Conservation (phyloP, 2,329 filamentous ascomycete species). For the Cordyceps militaris region DNA sequence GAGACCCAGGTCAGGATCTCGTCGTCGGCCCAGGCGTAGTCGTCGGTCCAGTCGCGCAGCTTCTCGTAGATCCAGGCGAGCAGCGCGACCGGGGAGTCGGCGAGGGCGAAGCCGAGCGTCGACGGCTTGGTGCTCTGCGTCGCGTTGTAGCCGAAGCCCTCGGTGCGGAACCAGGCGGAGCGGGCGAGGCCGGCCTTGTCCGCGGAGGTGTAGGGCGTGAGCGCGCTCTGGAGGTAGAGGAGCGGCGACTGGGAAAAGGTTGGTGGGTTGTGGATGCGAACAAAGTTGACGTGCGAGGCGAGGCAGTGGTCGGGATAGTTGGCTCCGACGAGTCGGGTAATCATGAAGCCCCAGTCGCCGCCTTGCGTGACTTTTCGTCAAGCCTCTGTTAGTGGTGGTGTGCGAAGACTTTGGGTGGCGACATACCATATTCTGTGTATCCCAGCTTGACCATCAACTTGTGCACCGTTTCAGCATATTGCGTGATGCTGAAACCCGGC, state of each 20-base stretch:
- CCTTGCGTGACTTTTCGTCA: constrained; percentile 41
- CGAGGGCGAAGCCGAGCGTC: constrained; percentile 62
- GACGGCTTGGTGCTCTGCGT: constrained; percentile 59
- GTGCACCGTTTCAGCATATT: constrained; percentile 50
- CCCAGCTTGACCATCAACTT: constrained; percentile 62
- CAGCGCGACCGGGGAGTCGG: constrained; percentile 62
- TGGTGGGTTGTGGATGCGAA: constrained; percentile 39
- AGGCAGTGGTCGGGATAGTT: constrained; percentile 50
- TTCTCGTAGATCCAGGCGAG: constrained; percentile 80
- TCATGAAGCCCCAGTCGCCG: constrained; percentile 61
- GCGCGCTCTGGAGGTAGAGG: neutral
- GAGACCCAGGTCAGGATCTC: constrained; percentile 70
- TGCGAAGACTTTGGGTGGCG: neutral
- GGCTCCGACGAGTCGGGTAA: constrained; percentile 53
- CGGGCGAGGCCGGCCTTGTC: constrained; percentile 48
- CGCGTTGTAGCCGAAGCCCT: constrained; percentile 37
- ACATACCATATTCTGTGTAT: constrained; percentile 33
- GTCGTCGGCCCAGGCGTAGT: constrained; percentile 66
- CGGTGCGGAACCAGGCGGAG: constrained; percentile 46
- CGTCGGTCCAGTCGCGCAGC: constrained; percentile 67
- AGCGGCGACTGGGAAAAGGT: constrained; percentile 37
- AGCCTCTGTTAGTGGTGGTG: constrained; percentile 11
- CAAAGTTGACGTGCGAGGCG: constrained; percentile 43
- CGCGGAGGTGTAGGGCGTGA: constrained; percentile 23
- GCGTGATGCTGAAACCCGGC: constrained; percentile 24